Percentiles rank a stretch among this genome's conserved stretches.
These are phyloP conservation scores for Amphibolis antarctica DNA, from an alignment of 106 monocot genomes.

Conservation along the genomic window DNA sequence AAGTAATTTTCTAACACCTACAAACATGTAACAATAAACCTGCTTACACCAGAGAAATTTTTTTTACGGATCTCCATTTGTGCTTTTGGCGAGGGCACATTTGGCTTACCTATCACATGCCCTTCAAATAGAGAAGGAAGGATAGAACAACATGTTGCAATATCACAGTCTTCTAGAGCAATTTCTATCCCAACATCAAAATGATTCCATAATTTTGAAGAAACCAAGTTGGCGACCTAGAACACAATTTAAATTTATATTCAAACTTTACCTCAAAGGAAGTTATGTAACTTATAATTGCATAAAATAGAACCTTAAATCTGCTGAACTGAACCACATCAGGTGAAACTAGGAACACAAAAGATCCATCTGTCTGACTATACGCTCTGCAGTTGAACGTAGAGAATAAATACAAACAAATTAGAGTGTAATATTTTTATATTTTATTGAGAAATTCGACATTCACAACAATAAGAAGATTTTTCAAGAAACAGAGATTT, in stretches of 20 bases:
- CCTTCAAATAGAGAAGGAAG: conserved; percentile 69
- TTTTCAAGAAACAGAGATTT: not conserved
- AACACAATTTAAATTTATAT: conserved; percentile 6
- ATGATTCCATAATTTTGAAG: conserved; percentile 16
- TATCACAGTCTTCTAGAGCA: conserved; percentile 25
- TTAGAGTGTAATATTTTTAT: not conserved
- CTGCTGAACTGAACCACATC: conserved; percentile 66
- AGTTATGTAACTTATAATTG: not conserved
- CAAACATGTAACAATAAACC: conserved; percentile 1
- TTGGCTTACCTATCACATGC: conserved; percentile 45
- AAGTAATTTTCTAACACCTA: conserved; percentile 50
- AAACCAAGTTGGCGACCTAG: conserved; percentile 43
- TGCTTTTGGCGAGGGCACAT: not conserved
- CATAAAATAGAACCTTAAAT: conserved; percentile 29
- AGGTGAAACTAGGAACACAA: conserved; percentile 62
- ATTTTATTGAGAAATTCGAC: not conserved
- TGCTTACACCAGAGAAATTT: not conserved
- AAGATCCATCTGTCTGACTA: conserved; percentile 35
- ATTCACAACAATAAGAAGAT: not conserved
- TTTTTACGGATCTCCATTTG: not conserved
- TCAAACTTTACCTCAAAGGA: not conserved
- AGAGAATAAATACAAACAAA: not conserved
- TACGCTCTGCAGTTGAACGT: conserved; percentile 32
- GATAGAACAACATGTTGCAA: conserved; percentile 32
- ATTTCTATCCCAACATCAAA: conserved; percentile 36